A percentile compares a stretch with the other conserved stretches of the same genome.
phyloP scores from a whole-genome alignment of 78 protist species.

The Chrysochromulina parva region DNA sequence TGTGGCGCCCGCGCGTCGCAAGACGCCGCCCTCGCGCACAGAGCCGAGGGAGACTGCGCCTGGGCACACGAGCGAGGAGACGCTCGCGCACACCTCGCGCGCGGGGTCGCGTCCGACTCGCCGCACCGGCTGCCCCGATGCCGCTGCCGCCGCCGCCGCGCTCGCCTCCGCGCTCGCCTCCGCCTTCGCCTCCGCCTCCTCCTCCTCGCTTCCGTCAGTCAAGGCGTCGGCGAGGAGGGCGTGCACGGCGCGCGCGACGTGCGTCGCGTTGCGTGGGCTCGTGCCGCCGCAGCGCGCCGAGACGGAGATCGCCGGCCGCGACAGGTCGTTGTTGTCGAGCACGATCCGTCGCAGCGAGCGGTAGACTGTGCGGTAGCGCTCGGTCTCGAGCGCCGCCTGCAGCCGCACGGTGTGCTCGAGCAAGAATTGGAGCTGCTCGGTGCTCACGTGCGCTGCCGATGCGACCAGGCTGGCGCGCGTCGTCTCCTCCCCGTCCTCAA shows the following conservation, averaged over 20 bases:
- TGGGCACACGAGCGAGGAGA: neutral
- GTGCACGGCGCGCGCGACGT: too few relatives aligned
- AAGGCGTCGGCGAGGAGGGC: neutral
- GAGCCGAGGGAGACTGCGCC: neutral
- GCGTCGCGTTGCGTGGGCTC: neutral
- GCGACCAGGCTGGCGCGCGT: neutral
- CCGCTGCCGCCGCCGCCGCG: neutral
- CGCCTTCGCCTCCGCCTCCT: neutral
- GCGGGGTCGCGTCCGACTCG: neutral
- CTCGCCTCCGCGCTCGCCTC: neutral
- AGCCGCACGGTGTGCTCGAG: neutral
- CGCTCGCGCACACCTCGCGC: neutral
- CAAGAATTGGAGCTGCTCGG: neutral
- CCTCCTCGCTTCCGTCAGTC: neutral
- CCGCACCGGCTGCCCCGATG: too few relatives aligned
- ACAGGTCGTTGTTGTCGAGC: neutral
- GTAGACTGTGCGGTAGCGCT: neutral
- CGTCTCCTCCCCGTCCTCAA: neutral
- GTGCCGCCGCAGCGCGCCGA: neutral
- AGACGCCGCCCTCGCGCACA: conserved; percentile 2
- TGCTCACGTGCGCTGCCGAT: neutral
- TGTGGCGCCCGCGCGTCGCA: neutral
- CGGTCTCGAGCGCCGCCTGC: neutral
- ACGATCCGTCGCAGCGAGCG: neutral
- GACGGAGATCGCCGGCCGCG: conserved; percentile 7